Conservation (phyloP, 1,284 basidiomycete species). For the Ceratobasidium sp. region DNA sequence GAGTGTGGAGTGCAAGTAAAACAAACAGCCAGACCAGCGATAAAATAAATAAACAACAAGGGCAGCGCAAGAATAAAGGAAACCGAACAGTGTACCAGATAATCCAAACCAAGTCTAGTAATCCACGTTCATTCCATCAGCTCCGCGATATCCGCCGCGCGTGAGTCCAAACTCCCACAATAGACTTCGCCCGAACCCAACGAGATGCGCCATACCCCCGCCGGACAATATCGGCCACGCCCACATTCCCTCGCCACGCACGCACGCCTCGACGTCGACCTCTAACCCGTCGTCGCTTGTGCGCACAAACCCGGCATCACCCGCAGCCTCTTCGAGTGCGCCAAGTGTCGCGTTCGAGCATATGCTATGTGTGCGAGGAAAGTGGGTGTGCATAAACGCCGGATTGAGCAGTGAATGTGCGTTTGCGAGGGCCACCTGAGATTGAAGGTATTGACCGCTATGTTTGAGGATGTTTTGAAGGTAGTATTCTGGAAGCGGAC, state of each 20-base stretch:
- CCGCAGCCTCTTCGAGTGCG: slow-evolving; percentile 18
- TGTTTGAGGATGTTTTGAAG: slow-evolving; percentile 36
- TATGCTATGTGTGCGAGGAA: slow-evolving; percentile 14
- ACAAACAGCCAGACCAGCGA: slow-evolving; percentile 19
- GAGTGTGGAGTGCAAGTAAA: slow-evolving; percentile 1
- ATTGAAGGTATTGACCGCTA: slow-evolving; percentile 16
- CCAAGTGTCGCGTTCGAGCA: slow-evolving; percentile 16
- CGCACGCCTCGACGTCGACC: slow-evolving; percentile 45
- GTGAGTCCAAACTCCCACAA: slow-evolving; percentile 45
- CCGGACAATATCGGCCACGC: slow-evolving; percentile 46
- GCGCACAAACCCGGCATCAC: slow-evolving; percentile 40
- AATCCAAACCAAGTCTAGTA: slow-evolving; percentile 5
- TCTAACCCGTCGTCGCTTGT: slow-evolving; percentile 39
- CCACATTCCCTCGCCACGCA: slow-evolving; percentile 45
- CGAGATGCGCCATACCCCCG: slow-evolving; percentile 45
- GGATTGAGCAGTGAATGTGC: slow-evolving; percentile 31
- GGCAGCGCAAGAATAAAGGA: slow-evolving; percentile 28
- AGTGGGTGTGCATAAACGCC: slow-evolving; percentile 39
- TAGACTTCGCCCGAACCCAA: slow-evolving; percentile 47
- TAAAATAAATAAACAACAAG: slow-evolving; percentile 31
- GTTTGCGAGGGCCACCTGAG: slow-evolving; percentile 10
- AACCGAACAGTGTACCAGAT: slow-evolving; percentile 13
- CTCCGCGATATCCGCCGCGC: slow-evolving; percentile 35
- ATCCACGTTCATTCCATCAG: slow-evolving; percentile 16
- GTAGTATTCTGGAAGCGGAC: slow-evolving; percentile 26